phyloP scores from a whole-genome alignment of 1,139 yeast species.

The Lodderomyces margitis region DNA sequence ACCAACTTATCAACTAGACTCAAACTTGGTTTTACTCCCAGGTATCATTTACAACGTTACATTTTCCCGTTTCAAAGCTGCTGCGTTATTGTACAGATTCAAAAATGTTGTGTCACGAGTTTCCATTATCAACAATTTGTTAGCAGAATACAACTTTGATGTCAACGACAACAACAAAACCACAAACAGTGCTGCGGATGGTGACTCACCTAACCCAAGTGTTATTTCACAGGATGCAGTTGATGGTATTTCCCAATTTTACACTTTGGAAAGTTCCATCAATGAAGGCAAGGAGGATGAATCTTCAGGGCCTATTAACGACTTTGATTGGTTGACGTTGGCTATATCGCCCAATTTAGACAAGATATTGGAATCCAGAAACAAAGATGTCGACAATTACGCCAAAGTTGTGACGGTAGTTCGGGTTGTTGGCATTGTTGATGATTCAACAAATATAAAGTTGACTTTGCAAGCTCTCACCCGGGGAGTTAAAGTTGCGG shows the following conservation, averaged over 20 bases:
- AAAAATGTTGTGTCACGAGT: slow-evolving; percentile 29
- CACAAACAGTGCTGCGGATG: slow-evolving; percentile 17
- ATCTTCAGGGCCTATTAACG: slow-evolving; percentile 16
- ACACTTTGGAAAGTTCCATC: slow-evolving; percentile 20
- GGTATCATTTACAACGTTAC: slow-evolving; percentile 60
- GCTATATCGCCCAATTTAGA: slow-evolving; percentile 42
- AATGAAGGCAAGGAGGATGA: slow-evolving; percentile 9
- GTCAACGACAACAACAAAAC: slow-evolving; percentile 19
- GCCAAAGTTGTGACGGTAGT: slow-evolving; percentile 36
- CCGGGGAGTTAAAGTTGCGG: slow-evolving; percentile 34
- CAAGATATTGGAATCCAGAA: slow-evolving; percentile 29
- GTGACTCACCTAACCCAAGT: slow-evolving; percentile 17
- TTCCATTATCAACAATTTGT: slow-evolving; percentile 30
- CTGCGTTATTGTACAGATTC: slow-evolving; percentile 43
- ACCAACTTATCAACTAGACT: slow-evolving; percentile 44
- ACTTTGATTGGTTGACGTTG: slow-evolving; percentile 40
- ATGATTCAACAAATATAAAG: slow-evolving; percentile 43
- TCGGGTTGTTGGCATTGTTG: slow-evolving; percentile 48
- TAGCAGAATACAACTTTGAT: slow-evolving; percentile 35
- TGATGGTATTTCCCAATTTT: slow-evolving; percentile 34
- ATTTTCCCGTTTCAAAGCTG: slow-evolving; percentile 48
- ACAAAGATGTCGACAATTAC: slow-evolving; percentile 13
- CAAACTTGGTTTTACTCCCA: slow-evolving; percentile 53
- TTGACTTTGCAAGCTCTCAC: slow-evolving; percentile 55
- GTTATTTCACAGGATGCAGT: slow-evolving; percentile 35